Evolutionary conservation across 2,329 filamentous ascomycete genomes (phyloP), one percentile per base, ranked within the genome.

Genomic region (Eutypa lata): DNA sequence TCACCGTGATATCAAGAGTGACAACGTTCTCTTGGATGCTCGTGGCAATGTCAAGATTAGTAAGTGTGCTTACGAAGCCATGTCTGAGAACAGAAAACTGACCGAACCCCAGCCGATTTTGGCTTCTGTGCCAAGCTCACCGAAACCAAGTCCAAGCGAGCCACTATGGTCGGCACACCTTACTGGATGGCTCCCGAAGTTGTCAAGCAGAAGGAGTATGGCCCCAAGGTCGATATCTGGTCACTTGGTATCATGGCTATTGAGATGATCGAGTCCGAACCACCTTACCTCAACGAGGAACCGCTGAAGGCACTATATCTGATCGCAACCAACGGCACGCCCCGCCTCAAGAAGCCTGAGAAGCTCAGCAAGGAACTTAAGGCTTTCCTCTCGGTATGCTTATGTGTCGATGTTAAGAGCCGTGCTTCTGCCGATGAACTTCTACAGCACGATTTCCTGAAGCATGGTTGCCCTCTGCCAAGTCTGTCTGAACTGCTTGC

Each of bases 141-240:
- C 35, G 94, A 97, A 70, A 88, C 91, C 59, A 96, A 96, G 75
- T 94, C 85, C 64, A 97, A 99, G 81, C 92, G 94, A 71, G 92
- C 93, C 43, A 99, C 94, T 53, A 97, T 99, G 94, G 94, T 99
- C 51, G 94, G 94, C 59, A 99, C 94, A 33, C 94, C 94, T 16
- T 99, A 97, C 80, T 99, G 94, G 94, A 99, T 99, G 94, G 94
- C 94, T 8, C 94, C 94, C 37, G 94, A 99, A 73, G 94, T 99
- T 44, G 94, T 99, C 69, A 97, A 97, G 77, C 94, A 97, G 72
- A 97, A 97, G 77, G 93, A 97, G 73, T 99, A 99, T 67, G 94
- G 93, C 38, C 89, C 90, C 68, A 97, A 97, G 79, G 94, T 97
- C 57, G 94, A 99, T 68, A 96, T 97, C 68, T 99, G 94, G 94